Evolutionary conservation across 2,329 filamentous ascomycete genomes (phyloP), one percentile per base, ranked within the genome.

Genomic region (Hypoxylon sp.): DNA sequence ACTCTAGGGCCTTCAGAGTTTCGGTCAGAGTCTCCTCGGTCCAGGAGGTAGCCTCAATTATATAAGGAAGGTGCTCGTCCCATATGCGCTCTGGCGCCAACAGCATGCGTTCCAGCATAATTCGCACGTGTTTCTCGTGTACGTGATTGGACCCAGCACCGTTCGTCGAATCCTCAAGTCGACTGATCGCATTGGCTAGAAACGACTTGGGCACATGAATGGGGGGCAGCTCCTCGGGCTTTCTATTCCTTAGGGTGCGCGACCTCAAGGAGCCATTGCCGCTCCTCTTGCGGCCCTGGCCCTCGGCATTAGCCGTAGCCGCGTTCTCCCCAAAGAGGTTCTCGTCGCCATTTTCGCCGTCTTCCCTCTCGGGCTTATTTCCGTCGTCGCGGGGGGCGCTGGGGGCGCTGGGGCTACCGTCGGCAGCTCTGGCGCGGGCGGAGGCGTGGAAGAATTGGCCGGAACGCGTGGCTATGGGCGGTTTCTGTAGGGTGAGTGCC

Each of bases 191-290:
- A 19, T 79, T 75, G 39, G 83, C 77, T 56, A 87, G 76, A 66
- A 91, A 91, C 76, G 82, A 84, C 60, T 81, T 76, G 0, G 89
- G 88, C 12, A 91, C 78, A 52, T 83, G 79, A 21, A 87, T 78
- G 2, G 82, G 80, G n/a, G 86, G 86, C 9, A 87, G 70, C 46
- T 80, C 79, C 25, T 80, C 77, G 32, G 78, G 76, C 75, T 77
- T 71, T 73, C 69, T 70, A 69, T 63, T 68, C 48, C 72, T 73
- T 66, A 63, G 23, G 6, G 67, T 57, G n/a, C 74, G 69, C 29
- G 68, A 67, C 55, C 64, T 72, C 45, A 70, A 41, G 32, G 64
- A 61, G n/a, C 70, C 63, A 37, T 61, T 70, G 11, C 63, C 41
- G 2, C 72, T 58, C 60, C 57, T 74, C 65, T 71, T 75, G 21